These are phyloP conservation scores for Oryza longistaminata DNA, from an alignment of 176 grass and related monocot genomes.

Conservation along the genomic window DNA sequence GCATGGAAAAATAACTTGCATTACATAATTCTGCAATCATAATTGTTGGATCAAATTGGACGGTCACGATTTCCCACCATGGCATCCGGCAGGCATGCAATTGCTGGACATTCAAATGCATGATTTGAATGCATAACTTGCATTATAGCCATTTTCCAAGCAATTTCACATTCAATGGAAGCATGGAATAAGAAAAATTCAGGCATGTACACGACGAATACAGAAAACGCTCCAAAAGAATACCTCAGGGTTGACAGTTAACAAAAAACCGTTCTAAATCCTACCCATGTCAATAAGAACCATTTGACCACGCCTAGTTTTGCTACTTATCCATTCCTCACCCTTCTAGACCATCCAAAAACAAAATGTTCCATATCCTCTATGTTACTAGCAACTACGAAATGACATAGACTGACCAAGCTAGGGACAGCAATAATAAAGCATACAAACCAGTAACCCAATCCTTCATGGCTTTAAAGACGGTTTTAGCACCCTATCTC, in stretches of 20 bases:
- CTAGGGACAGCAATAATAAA: neutral
- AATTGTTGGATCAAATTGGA: no score
- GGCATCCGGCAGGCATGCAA: no score
- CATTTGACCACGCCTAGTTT: neutral
- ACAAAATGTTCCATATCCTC: constrained; percentile 28
- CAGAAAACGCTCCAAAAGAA: constrained; percentile 16
- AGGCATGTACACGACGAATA: constrained; percentile 6
- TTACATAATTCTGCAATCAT: no score
- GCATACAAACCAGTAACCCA: constrained; percentile 9
- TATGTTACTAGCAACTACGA: constrained; percentile 12
- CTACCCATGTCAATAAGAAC: neutral
- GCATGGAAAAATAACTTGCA: no score
- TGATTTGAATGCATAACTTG: no score
- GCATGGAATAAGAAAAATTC: no score
- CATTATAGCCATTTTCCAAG: no score
- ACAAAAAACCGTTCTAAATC: constrained; percentile 16
- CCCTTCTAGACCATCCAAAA: constrained; percentile 3
- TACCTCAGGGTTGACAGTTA: neutral
- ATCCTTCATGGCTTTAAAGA: neutral
- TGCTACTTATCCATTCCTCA: constrained; percentile 5
- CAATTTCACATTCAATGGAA: no score
- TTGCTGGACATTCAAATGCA: no score
- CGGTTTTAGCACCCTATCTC: constrained; percentile 11
- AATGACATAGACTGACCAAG: constrained; percentile 20
- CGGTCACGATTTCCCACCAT: no score